Evolutionary conservation across 2,329 filamentous ascomycete species (phyloP).

Genomic region (Mycosphaerelloides madeirae): DNA sequence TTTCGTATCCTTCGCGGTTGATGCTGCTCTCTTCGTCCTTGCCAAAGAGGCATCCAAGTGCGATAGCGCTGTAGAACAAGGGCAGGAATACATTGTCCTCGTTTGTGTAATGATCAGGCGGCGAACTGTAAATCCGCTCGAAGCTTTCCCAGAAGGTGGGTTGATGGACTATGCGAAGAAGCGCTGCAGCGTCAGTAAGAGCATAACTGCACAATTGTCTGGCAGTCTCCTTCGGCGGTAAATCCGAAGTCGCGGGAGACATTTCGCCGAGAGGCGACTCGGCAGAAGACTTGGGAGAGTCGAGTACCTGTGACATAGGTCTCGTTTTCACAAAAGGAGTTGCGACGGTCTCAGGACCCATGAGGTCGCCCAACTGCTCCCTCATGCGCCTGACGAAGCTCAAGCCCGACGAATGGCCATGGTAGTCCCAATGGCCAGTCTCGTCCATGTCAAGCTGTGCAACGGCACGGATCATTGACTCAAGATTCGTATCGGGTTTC

Average conservation of each 20-base stretch:
- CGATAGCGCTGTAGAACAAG: conserved; percentile 45
- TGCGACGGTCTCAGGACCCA: conserved; percentile 58
- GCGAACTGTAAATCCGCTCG: conserved; percentile 69
- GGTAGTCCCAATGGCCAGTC: conserved; percentile 88
- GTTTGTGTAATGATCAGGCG: conserved; percentile 45
- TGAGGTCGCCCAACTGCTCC: conserved; percentile 75
- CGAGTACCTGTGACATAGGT: conserved; percentile 56
- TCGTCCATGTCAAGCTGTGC: conserved; percentile 90
- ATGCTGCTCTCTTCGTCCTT: conserved; percentile 35
- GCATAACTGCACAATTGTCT: conserved; percentile 55
- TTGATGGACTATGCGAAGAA: conserved; percentile 71
- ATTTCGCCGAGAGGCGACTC: conserved; percentile 59
- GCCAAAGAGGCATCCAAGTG: conserved; percentile 46
- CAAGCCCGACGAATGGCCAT: conserved; percentile 85
- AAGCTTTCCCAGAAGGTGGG: conserved; percentile 75
- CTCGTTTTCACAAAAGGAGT: conserved; percentile 54
- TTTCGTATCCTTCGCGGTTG: conserved; percentile 41
- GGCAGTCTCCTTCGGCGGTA: conserved; percentile 62
- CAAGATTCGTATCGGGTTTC: conserved; percentile 62
- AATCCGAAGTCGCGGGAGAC: conserved; percentile 52
- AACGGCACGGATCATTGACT: conserved; percentile 92
- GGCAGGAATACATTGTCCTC: conserved; percentile 46
- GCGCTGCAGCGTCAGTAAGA: conserved; percentile 57
- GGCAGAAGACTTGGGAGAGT: conserved; percentile 57
- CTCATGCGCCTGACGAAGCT: conserved; percentile 84